These are phyloP conservation scores for Cryptococcus neoformans DNA, from an alignment of 1,284 basidiomycete species.

Conservation along the genomic window DNA sequence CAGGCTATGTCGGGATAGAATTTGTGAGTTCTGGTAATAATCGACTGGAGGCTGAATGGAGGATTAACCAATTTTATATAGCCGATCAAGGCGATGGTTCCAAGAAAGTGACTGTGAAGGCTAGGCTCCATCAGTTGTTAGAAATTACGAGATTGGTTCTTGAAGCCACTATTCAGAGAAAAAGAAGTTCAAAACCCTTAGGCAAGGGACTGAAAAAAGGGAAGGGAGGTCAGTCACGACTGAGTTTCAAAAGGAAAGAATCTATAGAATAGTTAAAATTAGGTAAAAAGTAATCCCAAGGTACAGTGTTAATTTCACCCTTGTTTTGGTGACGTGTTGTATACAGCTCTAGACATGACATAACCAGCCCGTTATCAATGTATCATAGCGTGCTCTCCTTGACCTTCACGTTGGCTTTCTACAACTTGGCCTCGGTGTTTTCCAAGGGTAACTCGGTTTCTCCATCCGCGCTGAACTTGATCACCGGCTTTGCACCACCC, in stretches of 20 bases:
- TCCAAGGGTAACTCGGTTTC: slow-evolving; percentile 27
- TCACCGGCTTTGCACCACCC: slow-evolving; percentile 25
- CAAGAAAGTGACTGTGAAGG: slow-evolving; percentile 6
- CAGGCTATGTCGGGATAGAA: slow-evolving; percentile 3
- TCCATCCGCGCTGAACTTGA: slow-evolving; percentile 35
- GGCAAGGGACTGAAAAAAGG: slow-evolving; percentile 10
- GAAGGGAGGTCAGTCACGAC: slow-evolving; percentile 7
- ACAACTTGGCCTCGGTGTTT: slow-evolving; percentile 16
- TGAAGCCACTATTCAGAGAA: slow-evolving; percentile 2
- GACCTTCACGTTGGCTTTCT: not conserved
- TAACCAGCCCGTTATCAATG: no score
- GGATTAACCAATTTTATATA: not conserved
- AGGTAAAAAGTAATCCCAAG: not conserved
- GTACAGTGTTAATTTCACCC: no score
- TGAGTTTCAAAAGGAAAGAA: slow-evolving; percentile 2
- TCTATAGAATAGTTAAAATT: not conserved
- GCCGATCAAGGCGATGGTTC: slow-evolving; percentile 13
- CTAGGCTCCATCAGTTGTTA: slow-evolving; percentile 13
- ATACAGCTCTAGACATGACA: no score
- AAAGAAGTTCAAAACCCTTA: not conserved
- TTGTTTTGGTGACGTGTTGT: no score
- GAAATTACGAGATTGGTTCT: slow-evolving; percentile 8
- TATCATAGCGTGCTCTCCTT: no score
- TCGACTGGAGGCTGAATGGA: not conserved
- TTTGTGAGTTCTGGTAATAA: slow-evolving; percentile 10